Conservation (phyloP, 345 rosid species). For the Gossypium rotundifolium region DNA sequence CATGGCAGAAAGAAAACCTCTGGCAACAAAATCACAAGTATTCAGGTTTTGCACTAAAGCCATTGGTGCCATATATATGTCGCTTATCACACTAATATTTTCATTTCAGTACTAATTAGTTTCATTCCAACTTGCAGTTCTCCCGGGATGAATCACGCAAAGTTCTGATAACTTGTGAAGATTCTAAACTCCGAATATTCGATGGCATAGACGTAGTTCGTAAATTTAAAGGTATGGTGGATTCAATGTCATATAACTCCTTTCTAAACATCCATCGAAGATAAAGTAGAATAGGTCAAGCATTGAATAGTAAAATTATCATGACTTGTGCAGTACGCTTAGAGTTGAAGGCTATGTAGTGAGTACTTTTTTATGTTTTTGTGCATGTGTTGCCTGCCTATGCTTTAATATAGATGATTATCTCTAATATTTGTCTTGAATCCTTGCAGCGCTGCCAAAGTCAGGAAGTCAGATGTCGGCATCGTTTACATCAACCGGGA, state of each 20-base stretch:
- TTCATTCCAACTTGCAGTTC: constrained; percentile 39
- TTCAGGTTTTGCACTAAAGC: constrained; percentile 41
- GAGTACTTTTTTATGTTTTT: neutral
- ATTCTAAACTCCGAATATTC: constrained; percentile 59
- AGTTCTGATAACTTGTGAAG: constrained; percentile 70
- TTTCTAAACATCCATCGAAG: neutral
- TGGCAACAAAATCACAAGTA: constrained; percentile 61
- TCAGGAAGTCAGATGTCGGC: constrained; percentile 75
- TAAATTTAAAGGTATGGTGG: constrained; percentile 59
- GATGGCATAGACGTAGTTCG: constrained; percentile 48
- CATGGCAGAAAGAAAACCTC: constrained; percentile 39
- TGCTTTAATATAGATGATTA: constrained; percentile 10
- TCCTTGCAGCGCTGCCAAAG: constrained; percentile 44
- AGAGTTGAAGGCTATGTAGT: neutral
- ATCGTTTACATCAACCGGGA: constrained; percentile 59
- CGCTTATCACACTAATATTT: neutral
- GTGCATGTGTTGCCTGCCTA: constrained; percentile 4
- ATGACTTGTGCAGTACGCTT: neutral
- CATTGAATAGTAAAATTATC: constrained; percentile 5
- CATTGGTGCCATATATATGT: neutral
- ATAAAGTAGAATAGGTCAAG: neutral
- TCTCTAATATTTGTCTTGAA: constrained; percentile 7
- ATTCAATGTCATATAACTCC: neutral
- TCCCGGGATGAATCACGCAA: constrained; percentile 41
- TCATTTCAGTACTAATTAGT: constrained; percentile 8